Base-by-base conservation (phyloP, 2,329 filamentous ascomycete species). In the Cadophora luteo-olivacea region DNA sequence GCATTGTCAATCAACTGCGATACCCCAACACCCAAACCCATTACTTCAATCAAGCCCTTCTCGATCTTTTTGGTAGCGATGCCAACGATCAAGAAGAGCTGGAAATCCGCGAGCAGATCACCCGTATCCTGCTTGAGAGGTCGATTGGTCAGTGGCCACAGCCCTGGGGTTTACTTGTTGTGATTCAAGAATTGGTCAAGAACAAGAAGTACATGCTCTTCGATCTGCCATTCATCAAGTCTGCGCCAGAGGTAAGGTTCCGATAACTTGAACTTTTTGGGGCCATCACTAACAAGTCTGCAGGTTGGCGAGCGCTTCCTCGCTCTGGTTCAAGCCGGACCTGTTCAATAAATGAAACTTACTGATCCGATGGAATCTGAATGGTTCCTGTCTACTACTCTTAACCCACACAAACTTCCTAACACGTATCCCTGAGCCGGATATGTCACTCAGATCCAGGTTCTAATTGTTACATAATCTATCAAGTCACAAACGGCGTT, bases 191-290 rank as follows among this genome's bases (percentile, higher is more conserved):
- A 82, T 86, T 99, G 67, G 85, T 97, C 73, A 97, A 97, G 84
- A 97, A 97, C 78, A 90, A 92, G 65, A 92, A 90, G 77, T 97
- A 95, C 80, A 89, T 89, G 77, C 97, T 99, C 84, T 98, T 97
- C 84, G 92, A 96, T 62, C 85, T 97, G 73, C 92, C 93, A 32
- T 97, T 97, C 76, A 92, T 98, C 81, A 97, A 97, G 83, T 87
- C 91, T 73, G 89, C 91, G 74, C 94, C 94, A 72, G 94, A 97
- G 84, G 94, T 97, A 84, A 79, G 82, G 61, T 36, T 29, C 11
- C 8, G 24, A 32, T 2, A 32, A 38, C 9, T 38, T 4, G 55
- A 29, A 19, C 45, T 22, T 58, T 7, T 11, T 22, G 12, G 19
- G 22, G 19, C 24, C 24, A 52, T 61, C 64, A 24, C 72, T 75